phyloP scores from a whole-genome alignment of 1,284 basidiomycete genomes.

The Tilletia indica region DNA sequence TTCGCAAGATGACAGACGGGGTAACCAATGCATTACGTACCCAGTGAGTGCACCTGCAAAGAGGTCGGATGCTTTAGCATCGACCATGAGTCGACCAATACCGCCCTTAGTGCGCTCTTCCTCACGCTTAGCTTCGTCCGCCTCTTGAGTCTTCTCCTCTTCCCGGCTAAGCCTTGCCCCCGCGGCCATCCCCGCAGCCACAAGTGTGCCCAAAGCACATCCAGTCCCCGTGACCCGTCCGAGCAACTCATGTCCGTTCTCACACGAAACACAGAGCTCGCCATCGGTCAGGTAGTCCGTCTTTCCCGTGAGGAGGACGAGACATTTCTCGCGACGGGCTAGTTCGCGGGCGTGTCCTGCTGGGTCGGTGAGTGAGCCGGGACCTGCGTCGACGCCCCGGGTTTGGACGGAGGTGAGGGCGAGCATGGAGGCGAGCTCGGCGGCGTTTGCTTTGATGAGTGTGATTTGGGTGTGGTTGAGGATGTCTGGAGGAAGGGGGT shows the following conservation, averaged over 20 bases:
- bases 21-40: neutral
- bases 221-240: slow-evolving; percentile 84
- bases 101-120: neutral
- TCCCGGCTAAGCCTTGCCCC: slow-evolving; percentile 61
- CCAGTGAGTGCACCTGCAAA: slow-evolving; percentile 45
- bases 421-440: slow-evolving; percentile 74
- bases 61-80: slow-evolving; percentile 30
- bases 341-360: slow-evolving; percentile 68
- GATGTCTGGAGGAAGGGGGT: slow-evolving; percentile 61
- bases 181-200: slow-evolving; percentile 69
- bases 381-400: slow-evolving; percentile 85
- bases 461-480: slow-evolving; percentile 82
- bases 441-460: slow-evolving; percentile 93
- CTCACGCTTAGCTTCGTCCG: neutral
- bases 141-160: neutral
- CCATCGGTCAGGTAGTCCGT: slow-evolving; percentile 87
- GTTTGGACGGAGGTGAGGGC: slow-evolving; percentile 72
- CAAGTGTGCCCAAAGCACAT: slow-evolving; percentile 77
- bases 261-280: slow-evolving; percentile 65
- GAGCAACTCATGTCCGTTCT: slow-evolving; percentile 75
- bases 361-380: slow-evolving; percentile 74
- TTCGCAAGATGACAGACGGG: too few relatives aligned
- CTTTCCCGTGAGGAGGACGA: slow-evolving; percentile 79
- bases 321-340: slow-evolving; percentile 74
- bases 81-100: slow-evolving; percentile 27